Evolutionary conservation across 2,329 filamentous ascomycete genomes (phyloP).

Genomic region (Nannizziopsis barbatae): DNA sequence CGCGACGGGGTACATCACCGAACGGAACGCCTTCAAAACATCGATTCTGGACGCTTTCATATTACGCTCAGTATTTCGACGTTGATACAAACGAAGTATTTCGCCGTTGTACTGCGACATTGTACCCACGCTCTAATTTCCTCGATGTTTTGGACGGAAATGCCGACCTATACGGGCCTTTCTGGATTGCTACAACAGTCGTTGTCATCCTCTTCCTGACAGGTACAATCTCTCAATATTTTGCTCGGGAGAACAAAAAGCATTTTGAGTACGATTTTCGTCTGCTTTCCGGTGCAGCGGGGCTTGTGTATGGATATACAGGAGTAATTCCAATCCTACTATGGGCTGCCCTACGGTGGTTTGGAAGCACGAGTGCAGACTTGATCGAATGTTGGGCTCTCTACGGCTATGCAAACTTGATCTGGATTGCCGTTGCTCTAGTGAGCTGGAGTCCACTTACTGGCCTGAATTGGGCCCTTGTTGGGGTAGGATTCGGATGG

Average conservation of each 20-base stretch:
- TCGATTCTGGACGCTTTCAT: slow-evolving; percentile 81
- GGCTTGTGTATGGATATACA: slow-evolving; percentile 92
- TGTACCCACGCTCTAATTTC: slow-evolving; percentile 88
- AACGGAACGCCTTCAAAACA: slow-evolving; percentile 54
- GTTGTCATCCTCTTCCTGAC: slow-evolving; percentile 91
- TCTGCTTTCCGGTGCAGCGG: slow-evolving; percentile 77
- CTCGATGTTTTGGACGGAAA: slow-evolving; percentile 95
- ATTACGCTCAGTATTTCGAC: slow-evolving; percentile 98
- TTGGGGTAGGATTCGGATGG: slow-evolving; percentile 70
- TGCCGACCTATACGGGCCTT: slow-evolving; percentile 88
- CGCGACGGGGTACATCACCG: slow-evolving; percentile 31
- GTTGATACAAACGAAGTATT: slow-evolving; percentile 89
- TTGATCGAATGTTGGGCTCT: slow-evolving; percentile 89
- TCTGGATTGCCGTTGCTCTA: slow-evolving; percentile 91
- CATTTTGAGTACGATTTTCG: slow-evolving; percentile 88
- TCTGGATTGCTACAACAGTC: slow-evolving; percentile 98
- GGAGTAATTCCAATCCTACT: slow-evolving; percentile 71
- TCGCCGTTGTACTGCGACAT: slow-evolving; percentile 72
- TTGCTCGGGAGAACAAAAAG: slow-evolving; percentile 54
- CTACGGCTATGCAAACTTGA: slow-evolving; percentile 91
- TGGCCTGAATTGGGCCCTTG: slow-evolving; percentile 87
- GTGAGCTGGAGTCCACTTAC: slow-evolving; percentile 81
- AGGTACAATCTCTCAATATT: slow-evolving; percentile 86
- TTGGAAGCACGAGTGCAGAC: slow-evolving; percentile 80
- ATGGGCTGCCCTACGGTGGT: slow-evolving; percentile 86